Evolutionary conservation across 1,139 yeast genomes (phyloP), one percentile per base, ranked within the genome.

Genomic region (Blastobotrys indianensis): DNA sequence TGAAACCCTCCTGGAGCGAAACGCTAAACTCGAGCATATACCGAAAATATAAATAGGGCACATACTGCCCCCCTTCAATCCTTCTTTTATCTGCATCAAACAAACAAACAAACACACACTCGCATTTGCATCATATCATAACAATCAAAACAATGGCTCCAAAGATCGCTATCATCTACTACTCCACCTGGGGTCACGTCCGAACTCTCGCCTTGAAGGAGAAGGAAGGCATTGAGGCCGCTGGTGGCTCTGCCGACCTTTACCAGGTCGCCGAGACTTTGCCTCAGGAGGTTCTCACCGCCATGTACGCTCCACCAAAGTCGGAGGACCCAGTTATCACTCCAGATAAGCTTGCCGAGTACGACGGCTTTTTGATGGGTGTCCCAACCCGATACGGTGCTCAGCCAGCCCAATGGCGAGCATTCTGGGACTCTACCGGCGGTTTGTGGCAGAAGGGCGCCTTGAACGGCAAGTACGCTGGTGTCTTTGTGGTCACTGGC

Each of bases 321-420:
- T 76, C 85, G 54, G 75, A 77, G 55, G 79, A 75, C 67, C 94
- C 94, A 64, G 72, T 79, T 64, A 39, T 35, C 4, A 70, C 85
- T 12, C 62, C 68, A 17, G 81, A 74, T n/a, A 76, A 79, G 33
- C 72, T 85, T 57, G 65, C 68, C 30, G 66, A 74, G 55, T 85
- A 81, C 69, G 94, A 85, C 62, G 88, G 83, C 44, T 79, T 82
- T 71, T 56, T 85, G 56, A 83, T 85, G 52, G 95, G 95, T 64
- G 67, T 85, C 54, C 92, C 94, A 63, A 85, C 94, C 51, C 79
- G 95, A 71, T 85, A 65, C 65, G 95, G 94, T 68, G 81, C 76
- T 70, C 73, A 76, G 70, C 87, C 94, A 54, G 84, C 88, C 39
- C 94, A 85, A 71, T 77, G 81, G 76, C 80, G 80, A 67, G 71